Base-by-base conservation (phyloP, 768 basidiomycete genomes). In the Boletus coccyginus region DNA sequence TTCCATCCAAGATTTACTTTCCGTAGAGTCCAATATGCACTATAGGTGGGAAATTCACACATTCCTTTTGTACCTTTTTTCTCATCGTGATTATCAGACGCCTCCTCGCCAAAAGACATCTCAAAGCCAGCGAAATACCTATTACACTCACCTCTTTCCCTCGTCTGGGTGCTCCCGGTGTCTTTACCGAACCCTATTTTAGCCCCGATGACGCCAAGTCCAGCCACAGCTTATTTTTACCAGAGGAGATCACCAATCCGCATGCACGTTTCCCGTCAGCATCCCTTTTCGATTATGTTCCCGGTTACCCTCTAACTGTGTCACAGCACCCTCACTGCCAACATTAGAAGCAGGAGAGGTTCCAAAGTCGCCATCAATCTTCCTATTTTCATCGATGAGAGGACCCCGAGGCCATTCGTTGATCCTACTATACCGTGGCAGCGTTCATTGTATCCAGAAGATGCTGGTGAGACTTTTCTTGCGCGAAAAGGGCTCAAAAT, bases 181-280 rank as follows among this genome's bases (percentile, higher is more conserved):
- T 86, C 52, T 99, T 98, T 72, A 93, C 95, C 2, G 95, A 98
- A 60, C 97, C 97, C 3, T 84, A 88, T 69, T 89, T 78, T 62
- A 82, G 86, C 57, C 91, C 94, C 9, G 72, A 75, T 14, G 78
- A 82, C 57, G 92, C 94, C 7, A 74, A 86, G 51, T 96, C 93
- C 31, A 96, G 93, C 64, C 90, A 94, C 70, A 95, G 92, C 68
- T 74, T 98, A 52, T 98, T 98, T 77, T 79, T 99, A 17, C 93
- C 95, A 1, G 88, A 98, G 66, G 87, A 98, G 74, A 86, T 98
- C 62, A 98, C 93, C 42, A 99, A 98, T 71, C 93, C 94, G 38
- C 97, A 98, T 74, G 92, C 88, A 46, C 90, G 97, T 52, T 99
- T 98, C 77, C 96, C 95, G 97, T 98, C 63, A 75, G 94, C 85